Conservation (phyloP, 805 yeast species). For the Yamadazyma sp. region DNA sequence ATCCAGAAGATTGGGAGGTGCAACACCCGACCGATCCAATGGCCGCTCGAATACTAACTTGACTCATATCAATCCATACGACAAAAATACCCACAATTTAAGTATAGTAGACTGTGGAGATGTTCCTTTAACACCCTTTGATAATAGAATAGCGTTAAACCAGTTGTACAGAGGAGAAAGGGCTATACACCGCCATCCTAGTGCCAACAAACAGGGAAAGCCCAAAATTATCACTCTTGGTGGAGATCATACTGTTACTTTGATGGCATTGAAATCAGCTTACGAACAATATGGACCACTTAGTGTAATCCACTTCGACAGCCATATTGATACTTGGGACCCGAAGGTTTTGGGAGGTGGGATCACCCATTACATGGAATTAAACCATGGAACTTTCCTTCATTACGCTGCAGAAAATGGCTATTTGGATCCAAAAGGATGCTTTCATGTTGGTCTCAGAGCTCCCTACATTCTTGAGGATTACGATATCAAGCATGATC, state of each 20-base stretch:
- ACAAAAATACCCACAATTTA: constrained; percentile 38
- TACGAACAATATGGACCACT: constrained; percentile 48
- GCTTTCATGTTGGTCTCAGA: constrained; percentile 63
- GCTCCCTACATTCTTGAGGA: constrained; percentile 55
- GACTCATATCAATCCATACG: constrained; percentile 52
- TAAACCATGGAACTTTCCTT: constrained; percentile 69
- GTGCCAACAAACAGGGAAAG: constrained; percentile 6
- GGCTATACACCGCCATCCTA: constrained; percentile 33
- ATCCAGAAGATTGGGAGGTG: constrained; percentile 42
- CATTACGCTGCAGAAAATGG: constrained; percentile 73
- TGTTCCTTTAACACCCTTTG: constrained; percentile 67
- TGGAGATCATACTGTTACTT: constrained; percentile 60
- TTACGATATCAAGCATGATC: constrained; percentile 45
- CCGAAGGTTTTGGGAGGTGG: constrained; percentile 66
- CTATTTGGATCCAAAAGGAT: constrained; percentile 46
- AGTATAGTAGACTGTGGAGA: constrained; percentile 66
- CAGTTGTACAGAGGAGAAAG: constrained; percentile 60
- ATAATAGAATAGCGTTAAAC: constrained; percentile 59
- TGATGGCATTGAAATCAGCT: constrained; percentile 52
- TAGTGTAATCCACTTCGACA: constrained; percentile 62
- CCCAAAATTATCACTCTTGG: constrained; percentile 52
- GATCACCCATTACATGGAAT: constrained; percentile 52
- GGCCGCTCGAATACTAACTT: constrained; percentile 37
- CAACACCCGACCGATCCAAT: constrained; percentile 31
- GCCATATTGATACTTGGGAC: constrained; percentile 71